phyloP scores from a whole-genome alignment of 2,329 filamentous ascomycete genomes.

The Talaromyces marneffei region DNA sequence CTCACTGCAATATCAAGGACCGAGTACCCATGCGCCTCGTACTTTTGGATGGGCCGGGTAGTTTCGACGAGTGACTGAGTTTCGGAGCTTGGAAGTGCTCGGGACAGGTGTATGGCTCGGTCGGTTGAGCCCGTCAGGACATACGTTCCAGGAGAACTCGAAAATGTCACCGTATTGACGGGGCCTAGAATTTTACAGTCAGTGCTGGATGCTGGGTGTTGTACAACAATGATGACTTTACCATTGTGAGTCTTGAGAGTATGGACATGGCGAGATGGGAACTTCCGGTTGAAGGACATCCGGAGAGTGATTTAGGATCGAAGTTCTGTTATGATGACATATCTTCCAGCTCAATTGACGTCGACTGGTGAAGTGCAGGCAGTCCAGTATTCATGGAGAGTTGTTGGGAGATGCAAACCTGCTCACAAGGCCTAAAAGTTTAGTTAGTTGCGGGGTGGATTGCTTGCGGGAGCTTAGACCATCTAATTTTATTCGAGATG shows the following conservation, averaged over 20 bases:
- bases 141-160: slow-evolving; percentile 65
- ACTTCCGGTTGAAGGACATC: slow-evolving; percentile 28
- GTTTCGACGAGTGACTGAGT: slow-evolving; percentile 27
- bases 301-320: not conserved
- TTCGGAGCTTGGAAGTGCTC: slow-evolving; percentile 45
- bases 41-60: slow-evolving; percentile 70
- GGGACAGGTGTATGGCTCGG: slow-evolving; percentile 79
- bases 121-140: slow-evolving; percentile 83
- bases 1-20: slow-evolving; percentile 73
- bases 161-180: slow-evolving; percentile 67
- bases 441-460: not conserved
- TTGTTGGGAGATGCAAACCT: not conserved
- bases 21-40: slow-evolving; percentile 84
- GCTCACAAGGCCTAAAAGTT: not conserved
- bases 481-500: slow-evolving; percentile 13
- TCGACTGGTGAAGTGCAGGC: not conserved
- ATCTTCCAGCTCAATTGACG: not conserved
- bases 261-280: slow-evolving; percentile 38
- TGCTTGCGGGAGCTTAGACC: slow-evolving; percentile 2
- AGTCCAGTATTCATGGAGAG: not conserved
- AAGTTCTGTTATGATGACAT: not conserved
- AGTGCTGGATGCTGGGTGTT: not conserved
- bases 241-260: slow-evolving; percentile 43
- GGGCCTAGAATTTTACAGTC: slow-evolving; percentile 47
- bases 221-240: slow-evolving; percentile 17